Conservation (phyloP, 2,329 filamentous ascomycete genomes). For the Sporothrix euskadiensis region DNA sequence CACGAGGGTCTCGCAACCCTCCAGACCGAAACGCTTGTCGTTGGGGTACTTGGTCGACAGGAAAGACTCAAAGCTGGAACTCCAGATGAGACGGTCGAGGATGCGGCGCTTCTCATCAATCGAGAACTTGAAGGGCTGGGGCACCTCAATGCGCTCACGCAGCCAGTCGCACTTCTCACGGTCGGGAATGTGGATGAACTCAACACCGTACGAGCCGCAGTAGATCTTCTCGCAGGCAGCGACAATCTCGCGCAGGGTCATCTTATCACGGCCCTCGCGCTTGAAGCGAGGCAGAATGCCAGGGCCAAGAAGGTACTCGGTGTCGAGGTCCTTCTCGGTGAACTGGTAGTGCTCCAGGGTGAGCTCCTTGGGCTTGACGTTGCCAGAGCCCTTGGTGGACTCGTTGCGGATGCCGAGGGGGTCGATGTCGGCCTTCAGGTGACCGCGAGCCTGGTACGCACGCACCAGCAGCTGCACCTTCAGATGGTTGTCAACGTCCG, state of each 20-base stretch:
- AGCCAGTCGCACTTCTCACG: constrained; percentile 98
- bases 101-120: constrained; percentile 98
- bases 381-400: constrained; percentile 76
- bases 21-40: constrained; percentile 98
- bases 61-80: constrained; percentile 95
- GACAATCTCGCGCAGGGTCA: constrained; percentile 94
- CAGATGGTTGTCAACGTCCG: constrained; percentile 90
- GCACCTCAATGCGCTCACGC: constrained; percentile 89
- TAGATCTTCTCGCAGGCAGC: constrained; percentile 92
- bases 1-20: constrained; percentile 94
- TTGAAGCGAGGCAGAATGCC: constrained; percentile 95
- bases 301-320: constrained; percentile 87
- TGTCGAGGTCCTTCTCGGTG: constrained; percentile 88
- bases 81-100: constrained; percentile 96
- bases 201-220: constrained; percentile 94
- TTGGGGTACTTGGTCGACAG: constrained; percentile 97
- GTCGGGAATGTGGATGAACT: constrained; percentile 99
- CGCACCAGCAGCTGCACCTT: constrained; percentile 97
- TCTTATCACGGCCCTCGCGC: constrained; percentile 84
- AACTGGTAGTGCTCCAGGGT: constrained; percentile 94
- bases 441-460: constrained; percentile 95
- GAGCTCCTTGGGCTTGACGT: constrained; percentile 87
- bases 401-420: constrained; percentile 91
- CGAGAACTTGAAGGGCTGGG: constrained; percentile 93
- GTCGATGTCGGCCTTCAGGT: constrained; percentile 98